Evolutionary conservation across 163 green algal genomes (phyloP).

Genomic region (Botryococcus braunii): DNA sequence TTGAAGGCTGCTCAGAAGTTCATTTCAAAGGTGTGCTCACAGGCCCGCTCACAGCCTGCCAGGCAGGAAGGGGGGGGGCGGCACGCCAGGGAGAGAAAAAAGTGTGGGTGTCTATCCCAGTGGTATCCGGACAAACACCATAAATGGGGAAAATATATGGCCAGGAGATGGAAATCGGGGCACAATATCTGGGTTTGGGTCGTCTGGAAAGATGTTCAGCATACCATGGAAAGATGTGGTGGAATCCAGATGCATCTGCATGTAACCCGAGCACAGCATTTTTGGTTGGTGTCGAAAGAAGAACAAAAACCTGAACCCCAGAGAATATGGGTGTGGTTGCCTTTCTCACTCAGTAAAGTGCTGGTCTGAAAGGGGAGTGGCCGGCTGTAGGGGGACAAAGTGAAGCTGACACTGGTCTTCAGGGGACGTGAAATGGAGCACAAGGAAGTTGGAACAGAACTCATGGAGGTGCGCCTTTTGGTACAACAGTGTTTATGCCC

Average conservation of each 20-base stretch:
- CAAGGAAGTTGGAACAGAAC: slow-evolving; percentile 69
- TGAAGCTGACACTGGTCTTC: slow-evolving; percentile 90
- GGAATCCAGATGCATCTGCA: background rate
- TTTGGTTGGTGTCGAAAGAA: background rate
- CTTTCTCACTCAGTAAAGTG: background rate
- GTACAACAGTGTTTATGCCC: background rate
- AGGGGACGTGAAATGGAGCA: slow-evolving; percentile 83
- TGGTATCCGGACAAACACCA: no score
- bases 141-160: background rate
- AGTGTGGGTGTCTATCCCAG: no score
- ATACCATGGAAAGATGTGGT: background rate
- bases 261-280: background rate
- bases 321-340: background rate
- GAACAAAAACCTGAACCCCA: background rate
- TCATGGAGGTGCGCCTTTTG: slow-evolving; percentile 58
- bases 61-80: background rate
- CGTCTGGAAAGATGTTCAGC: background rate
- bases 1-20: slow-evolving; percentile 69
- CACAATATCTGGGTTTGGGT: background rate
- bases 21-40: slow-evolving; percentile 51
- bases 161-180: background rate
- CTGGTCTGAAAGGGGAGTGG: no score
- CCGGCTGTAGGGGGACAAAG: slow-evolving; percentile 65
- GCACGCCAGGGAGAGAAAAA: no score
- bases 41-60: background rate